These are phyloP conservation scores for Gymnopilus dilepis DNA, from an alignment of 768 basidiomycete species.

Conservation along the genomic window DNA sequence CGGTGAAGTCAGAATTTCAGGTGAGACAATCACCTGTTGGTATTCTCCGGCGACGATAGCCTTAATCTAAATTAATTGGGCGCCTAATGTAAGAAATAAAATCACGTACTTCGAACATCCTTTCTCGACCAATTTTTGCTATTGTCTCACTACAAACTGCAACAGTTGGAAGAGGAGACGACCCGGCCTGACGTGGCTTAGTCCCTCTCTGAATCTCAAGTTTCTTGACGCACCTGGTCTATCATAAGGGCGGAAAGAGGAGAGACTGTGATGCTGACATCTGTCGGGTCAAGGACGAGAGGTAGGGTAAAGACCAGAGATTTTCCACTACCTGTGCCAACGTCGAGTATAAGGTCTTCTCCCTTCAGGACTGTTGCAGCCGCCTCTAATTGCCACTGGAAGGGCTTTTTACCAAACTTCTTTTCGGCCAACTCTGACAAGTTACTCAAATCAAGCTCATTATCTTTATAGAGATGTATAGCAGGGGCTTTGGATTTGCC, in stretches of 20 bases:
- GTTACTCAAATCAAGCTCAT: conserved; percentile 1
- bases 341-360: conserved; percentile 28
- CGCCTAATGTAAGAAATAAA: not conserved
- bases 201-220: not conserved
- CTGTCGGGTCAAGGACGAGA: conserved; percentile 14
- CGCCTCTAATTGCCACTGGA: conserved; percentile 25
- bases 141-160: conserved; percentile 23
- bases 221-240: conserved; percentile 20
- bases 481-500: too few species aligned
- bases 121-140: not conserved
- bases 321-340: conserved; percentile 23
- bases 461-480: too few species aligned
- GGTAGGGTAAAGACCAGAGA: conserved; percentile 15
- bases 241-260: conserved; percentile 30
- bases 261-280: conserved; percentile 21
- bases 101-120: conserved; percentile 8
- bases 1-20: too few species aligned
- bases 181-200: not conserved
- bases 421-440: not conserved
- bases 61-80: not conserved
- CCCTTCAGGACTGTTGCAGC: conserved; percentile 21
- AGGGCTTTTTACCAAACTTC: conserved; percentile 15
- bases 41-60: conserved; percentile 8
- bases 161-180: conserved; percentile 6
- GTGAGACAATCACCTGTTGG: conserved; percentile 14